Conservation (phyloP, 1,284 basidiomycete species). For the Sutorius eximius region DNA sequence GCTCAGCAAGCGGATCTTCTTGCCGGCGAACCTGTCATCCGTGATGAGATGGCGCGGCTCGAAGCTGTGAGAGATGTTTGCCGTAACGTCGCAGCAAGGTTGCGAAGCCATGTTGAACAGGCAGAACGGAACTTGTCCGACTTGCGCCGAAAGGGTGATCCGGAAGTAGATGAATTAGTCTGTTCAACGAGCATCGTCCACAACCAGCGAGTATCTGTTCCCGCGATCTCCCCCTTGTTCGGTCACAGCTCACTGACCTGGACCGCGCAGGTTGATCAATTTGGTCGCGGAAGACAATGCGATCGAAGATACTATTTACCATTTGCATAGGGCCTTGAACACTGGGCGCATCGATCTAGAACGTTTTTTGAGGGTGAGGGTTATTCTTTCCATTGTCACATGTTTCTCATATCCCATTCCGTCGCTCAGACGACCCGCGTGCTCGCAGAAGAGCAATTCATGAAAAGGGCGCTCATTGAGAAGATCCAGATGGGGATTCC, state of each 20-base stretch:
- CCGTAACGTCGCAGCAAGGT: constrained; percentile 67
- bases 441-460: constrained; percentile 92
- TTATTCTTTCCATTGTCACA: constrained; percentile 23
- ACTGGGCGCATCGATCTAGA: constrained; percentile 91
- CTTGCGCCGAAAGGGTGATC: constrained; percentile 72
- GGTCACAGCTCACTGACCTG: constrained; percentile 14
- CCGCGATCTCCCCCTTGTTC: constrained; percentile 2
- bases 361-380: constrained; percentile 81
- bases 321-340: constrained; percentile 92
- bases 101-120: constrained; percentile 60
- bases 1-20: constrained; percentile 83
- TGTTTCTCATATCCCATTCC: constrained; percentile 22
- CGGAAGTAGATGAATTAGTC: constrained; percentile 89
- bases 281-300: constrained; percentile 98
- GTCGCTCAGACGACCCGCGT: constrained; percentile 73
- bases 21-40: constrained; percentile 87
- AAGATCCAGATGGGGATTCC: constrained; percentile 77
- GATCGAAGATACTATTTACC: constrained; percentile 97
- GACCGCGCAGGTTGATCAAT: constrained; percentile 76
- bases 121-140: constrained; percentile 71
- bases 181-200: constrained; percentile 95
- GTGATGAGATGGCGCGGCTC: constrained; percentile 94
- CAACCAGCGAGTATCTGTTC: constrained; percentile 74
- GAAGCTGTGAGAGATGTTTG: constrained; percentile 96
- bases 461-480: constrained; percentile 88